phyloP scores from a whole-genome alignment of 306 rosid genomes.

The Gynostemma pentaphyllum region DNA sequence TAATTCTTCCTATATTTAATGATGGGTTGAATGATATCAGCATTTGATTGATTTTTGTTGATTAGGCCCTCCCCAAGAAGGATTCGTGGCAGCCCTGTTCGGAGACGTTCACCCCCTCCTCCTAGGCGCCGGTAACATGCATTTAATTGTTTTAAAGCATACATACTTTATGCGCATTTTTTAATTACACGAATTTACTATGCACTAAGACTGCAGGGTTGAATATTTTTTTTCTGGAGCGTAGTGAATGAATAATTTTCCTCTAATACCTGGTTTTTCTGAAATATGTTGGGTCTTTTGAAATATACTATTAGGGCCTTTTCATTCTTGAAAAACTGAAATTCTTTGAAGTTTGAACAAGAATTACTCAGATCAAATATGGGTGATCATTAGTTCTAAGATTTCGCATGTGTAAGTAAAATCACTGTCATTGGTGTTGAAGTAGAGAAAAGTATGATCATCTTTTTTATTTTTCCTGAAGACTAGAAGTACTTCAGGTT shows the following conservation, averaged over 20 bases:
- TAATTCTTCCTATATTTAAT: not conserved
- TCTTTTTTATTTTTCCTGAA: not conserved
- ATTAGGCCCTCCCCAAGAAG: slow-evolving; percentile 63
- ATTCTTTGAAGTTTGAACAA: not conserved
- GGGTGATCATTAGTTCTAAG: not conserved
- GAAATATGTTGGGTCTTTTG: too few species aligned
- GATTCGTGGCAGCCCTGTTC: slow-evolving; percentile 75
- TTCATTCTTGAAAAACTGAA: not conserved
- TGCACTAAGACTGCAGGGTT: not conserved
- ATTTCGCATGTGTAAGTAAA: too few species aligned
- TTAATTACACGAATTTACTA: not conserved
- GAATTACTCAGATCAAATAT: not conserved
- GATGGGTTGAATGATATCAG: not conserved
- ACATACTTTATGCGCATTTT: not conserved
- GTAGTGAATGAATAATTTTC: not conserved
- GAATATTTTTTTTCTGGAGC: not conserved
- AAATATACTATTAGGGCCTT: too few species aligned
- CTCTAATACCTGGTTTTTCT: too few species aligned
- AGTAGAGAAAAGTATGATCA: not conserved
- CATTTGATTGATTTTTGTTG: slow-evolving; percentile 9
- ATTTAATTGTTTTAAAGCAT: not conserved
- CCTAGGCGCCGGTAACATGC: slow-evolving; percentile 70
- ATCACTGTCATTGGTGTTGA: too few species aligned
- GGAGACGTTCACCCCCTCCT: slow-evolving; percentile 85
- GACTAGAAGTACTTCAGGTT: not conserved